Percentiles rank a stretch among this genome's conserved stretches.
phyloP scores from a whole-genome alignment of 1,284 basidiomycete genomes.

The Naganishia liquefaciens region DNA sequence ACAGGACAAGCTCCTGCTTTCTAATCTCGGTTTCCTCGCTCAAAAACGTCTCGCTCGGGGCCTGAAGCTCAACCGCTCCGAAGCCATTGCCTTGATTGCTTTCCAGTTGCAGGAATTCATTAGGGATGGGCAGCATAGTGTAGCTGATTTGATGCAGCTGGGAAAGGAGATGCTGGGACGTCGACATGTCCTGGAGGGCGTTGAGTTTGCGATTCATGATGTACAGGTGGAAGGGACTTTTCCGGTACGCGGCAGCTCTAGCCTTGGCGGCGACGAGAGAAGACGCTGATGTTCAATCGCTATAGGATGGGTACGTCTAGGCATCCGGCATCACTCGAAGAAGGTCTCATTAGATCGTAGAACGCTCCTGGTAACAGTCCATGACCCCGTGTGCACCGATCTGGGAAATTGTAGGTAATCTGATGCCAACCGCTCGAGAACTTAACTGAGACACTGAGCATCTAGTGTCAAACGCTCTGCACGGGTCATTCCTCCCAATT shows the following conservation, averaged over 20 bases:
- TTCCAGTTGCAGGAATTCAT: slow-evolving; percentile 90
- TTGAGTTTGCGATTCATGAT: slow-evolving; percentile 62
- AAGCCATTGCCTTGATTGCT: slow-evolving; percentile 86
- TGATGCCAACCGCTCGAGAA: background rate
- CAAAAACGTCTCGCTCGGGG: slow-evolving; percentile 94
- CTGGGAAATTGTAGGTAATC: slow-evolving; percentile 62
- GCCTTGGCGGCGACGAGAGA: background rate
- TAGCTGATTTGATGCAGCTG: slow-evolving; percentile 86
- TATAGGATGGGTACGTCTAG: slow-evolving; percentile 39
- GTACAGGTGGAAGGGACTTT: slow-evolving; percentile 94
- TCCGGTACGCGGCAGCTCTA: slow-evolving; percentile 59
- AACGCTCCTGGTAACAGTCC: slow-evolving; percentile 90
- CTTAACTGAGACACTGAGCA: slow-evolving; percentile 1
- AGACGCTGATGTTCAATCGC: background rate
- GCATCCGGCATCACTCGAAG: background rate
- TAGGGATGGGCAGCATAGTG: slow-evolving; percentile 86
- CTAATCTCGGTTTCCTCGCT: slow-evolving; percentile 77
- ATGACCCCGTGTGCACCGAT: slow-evolving; percentile 86
- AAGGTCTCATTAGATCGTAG: slow-evolving; percentile 53
- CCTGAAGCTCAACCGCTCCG: slow-evolving; percentile 78
- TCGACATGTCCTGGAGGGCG: slow-evolving; percentile 73
- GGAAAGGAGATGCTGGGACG: slow-evolving; percentile 87
- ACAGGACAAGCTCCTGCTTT: slow-evolving; percentile 56
- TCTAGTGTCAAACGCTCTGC: slow-evolving; percentile 71
- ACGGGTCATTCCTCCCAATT: slow-evolving; percentile 86